Evolutionary conservation across 169 alveolate genomes (phyloP).

Genomic region (Amoebophrya sp.): DNA sequence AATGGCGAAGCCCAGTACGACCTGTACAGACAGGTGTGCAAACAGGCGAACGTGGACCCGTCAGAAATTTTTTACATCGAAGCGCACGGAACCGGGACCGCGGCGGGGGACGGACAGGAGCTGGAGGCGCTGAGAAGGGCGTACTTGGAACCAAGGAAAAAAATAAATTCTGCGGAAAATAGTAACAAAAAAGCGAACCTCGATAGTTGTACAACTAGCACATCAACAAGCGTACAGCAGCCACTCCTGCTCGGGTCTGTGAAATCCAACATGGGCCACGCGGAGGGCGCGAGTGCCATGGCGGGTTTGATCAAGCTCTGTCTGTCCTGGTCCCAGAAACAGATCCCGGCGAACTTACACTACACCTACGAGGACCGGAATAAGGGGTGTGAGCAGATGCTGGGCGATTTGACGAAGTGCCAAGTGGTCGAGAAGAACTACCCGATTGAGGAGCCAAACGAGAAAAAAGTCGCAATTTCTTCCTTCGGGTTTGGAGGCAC

Average conservation of each 20-base stretch:
- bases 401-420: background rate
- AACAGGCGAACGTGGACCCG: background rate
- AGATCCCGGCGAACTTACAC: background rate
- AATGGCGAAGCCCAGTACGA: background rate
- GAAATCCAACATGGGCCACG: constrained; percentile 22
- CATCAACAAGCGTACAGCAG: background rate
- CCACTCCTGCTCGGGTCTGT: background rate
- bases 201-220: no score
- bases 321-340: background rate
- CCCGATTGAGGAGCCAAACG: background rate
- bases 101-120: constrained; percentile 24
- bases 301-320: background rate
- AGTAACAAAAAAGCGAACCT: no score
- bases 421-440: background rate
- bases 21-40: background rate
- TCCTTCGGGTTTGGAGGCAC: background rate
- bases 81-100: constrained; percentile 9
- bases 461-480: background rate
- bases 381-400: background rate
- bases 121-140: background rate
- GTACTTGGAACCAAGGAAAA: background rate
- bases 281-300: constrained; percentile 19
- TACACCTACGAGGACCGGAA: constrained; percentile 16
- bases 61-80: background rate
- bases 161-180: no score